Evolutionary conservation across 805 yeast species (phyloP).

Genomic region (Wickerhamomyces mucosus): DNA sequence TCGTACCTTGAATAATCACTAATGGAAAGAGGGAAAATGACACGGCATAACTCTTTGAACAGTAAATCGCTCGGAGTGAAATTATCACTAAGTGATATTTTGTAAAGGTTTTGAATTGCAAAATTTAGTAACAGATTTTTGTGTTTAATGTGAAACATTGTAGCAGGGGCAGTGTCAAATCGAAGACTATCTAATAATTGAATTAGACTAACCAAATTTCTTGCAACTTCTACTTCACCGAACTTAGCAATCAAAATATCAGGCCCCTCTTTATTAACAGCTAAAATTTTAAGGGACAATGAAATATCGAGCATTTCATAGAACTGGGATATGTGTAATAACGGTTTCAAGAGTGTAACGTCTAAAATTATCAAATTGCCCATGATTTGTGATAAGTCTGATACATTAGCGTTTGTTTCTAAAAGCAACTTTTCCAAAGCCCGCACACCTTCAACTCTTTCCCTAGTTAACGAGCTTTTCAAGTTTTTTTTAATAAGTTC

Average conservation of each 20-base stretch:
- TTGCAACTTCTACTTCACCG: conserved; percentile 5
- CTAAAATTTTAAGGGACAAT: conserved; percentile 22
- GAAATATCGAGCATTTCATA: conserved; percentile 19
- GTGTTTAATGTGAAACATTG: conserved; percentile 18
- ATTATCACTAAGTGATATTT: conserved; percentile 7
- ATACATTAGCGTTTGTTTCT: neutral
- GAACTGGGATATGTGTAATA: conserved; percentile 20
- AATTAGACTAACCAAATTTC: conserved; percentile 12
- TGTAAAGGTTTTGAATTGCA: conserved; percentile 12
- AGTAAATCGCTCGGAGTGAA: conserved; percentile 4
- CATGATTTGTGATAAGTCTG: conserved; percentile 13
- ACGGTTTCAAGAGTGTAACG: conserved; percentile 22
- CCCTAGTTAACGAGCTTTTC: conserved; percentile 17
- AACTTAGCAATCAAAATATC: conserved; percentile 11
- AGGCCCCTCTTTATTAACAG: conserved; percentile 20
- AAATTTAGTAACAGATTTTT: conserved; percentile 13
- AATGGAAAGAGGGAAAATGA: conserved; percentile 17
- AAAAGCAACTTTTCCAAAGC: conserved; percentile 5
- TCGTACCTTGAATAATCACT: conserved; percentile 19
- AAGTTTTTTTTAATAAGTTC: conserved; percentile 7
- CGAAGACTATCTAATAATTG: conserved; percentile 11
- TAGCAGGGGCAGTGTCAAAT: conserved; percentile 18
- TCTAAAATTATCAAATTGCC: conserved; percentile 16
- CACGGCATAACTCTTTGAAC: conserved; percentile 5
- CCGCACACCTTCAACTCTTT: conserved; percentile 16